These are phyloP conservation scores for Coniella lustricola DNA, from an alignment of 2,329 filamentous ascomycete genomes.

Conservation along the genomic window DNA sequence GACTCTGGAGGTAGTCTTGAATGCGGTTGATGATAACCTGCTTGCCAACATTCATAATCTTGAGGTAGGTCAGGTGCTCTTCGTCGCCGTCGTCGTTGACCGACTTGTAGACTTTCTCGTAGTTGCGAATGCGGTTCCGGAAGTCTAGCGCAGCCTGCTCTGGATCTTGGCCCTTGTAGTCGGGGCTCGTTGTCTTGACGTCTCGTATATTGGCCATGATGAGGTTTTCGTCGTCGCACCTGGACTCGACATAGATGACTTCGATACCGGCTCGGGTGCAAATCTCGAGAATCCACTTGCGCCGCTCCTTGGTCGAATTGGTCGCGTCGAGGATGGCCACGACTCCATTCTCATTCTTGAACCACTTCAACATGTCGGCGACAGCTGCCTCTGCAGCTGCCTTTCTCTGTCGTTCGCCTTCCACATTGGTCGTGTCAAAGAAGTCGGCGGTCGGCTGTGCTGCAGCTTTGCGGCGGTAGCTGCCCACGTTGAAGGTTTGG, in stretches of 20 bases:
- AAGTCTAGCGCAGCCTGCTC: slow-evolving; percentile 89
- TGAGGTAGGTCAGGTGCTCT: slow-evolving; percentile 84
- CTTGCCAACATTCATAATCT: slow-evolving; percentile 92
- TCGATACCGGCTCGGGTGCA: slow-evolving; percentile 73
- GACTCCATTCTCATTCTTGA: slow-evolving; percentile 63
- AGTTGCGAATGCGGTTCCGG: slow-evolving; percentile 88
- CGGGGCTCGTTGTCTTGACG: slow-evolving; percentile 93
- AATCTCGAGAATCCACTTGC: slow-evolving; percentile 82
- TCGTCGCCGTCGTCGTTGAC: slow-evolving; percentile 78
- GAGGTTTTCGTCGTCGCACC: slow-evolving; percentile 89
- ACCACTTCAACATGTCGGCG: slow-evolving; percentile 91
- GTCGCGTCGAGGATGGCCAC: slow-evolving; percentile 95
- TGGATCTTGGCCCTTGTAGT: slow-evolving; percentile 90
- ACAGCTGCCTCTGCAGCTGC: slow-evolving; percentile 90
- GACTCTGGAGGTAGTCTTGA: slow-evolving; percentile 90
- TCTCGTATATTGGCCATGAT: slow-evolving; percentile 98
- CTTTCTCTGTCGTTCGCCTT: slow-evolving; percentile 81
- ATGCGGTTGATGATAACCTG: slow-evolving; percentile 98
- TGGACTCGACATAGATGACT: slow-evolving; percentile 92
- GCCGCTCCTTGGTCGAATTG: slow-evolving; percentile 84
- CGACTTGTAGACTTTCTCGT: slow-evolving; percentile 93
- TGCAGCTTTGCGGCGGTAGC: slow-evolving; percentile 82
- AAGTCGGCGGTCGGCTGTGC: slow-evolving; percentile 90
- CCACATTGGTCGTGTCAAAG: slow-evolving; percentile 84
- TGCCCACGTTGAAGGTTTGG: slow-evolving; percentile 95